These are phyloP conservation scores for Rhipidocladum racemiflorum DNA, from an alignment of 176 grass and related monocot species.

Conservation along the genomic window DNA sequence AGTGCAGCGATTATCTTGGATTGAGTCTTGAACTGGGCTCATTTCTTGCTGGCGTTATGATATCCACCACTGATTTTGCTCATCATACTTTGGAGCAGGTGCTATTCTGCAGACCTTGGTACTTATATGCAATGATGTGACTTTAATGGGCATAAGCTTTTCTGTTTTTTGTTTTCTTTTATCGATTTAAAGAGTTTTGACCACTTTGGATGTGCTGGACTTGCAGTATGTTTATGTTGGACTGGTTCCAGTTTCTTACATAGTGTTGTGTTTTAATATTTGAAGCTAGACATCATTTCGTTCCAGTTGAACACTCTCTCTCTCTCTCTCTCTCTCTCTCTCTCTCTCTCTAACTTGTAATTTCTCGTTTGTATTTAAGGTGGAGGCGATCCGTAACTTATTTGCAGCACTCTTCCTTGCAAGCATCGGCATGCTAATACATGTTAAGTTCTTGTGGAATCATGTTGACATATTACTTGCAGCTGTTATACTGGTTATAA, in stretches of 20 bases:
- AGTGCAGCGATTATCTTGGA: conserved; percentile 97
- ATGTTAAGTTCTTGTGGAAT: conserved; percentile 93
- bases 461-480: conserved; percentile 97
- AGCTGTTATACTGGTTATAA: conserved; percentile 93
- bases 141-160: not conserved
- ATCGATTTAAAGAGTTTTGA: conserved; percentile 17
- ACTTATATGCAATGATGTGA: not conserved
- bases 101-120: conserved; percentile 31
- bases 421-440: conserved; percentile 99
- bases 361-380: conserved; percentile 50
- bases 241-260: not conserved
- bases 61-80: conserved; percentile 95
- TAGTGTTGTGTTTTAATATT: conserved; percentile 15
- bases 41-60: conserved; percentile 97
- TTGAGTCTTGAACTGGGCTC: conserved; percentile 98
- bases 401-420: conserved; percentile 99
- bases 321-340: not conserved
- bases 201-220: not conserved
- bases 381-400: conserved; percentile 90
- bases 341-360: not conserved
- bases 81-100: conserved; percentile 98
- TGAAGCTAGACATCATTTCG: conserved; percentile 6
- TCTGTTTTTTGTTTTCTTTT: not conserved
- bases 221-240: not conserved
- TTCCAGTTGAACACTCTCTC: not conserved